Evolutionary conservation across 176 grass and related monocot genomes (phyloP), one percentile per base, ranked within the genome.

Genomic region (Aegilops speltoides): DNA sequence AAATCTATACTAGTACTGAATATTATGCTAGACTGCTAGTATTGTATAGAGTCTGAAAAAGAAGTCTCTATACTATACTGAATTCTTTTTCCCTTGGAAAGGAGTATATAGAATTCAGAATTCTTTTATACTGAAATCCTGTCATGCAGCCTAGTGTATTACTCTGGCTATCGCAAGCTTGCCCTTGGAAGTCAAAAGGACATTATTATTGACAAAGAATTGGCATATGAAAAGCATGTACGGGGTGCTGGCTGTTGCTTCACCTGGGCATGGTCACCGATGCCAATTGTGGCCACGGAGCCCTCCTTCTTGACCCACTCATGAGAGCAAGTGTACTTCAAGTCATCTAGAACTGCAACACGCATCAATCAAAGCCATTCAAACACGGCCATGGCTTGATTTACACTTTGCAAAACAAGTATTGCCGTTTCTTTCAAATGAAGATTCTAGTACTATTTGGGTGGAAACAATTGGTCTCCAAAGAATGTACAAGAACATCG

Each of bases 261-360:
- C 54, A 94, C 97, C 94, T 99, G 90, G 48, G 94, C 97, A 90
- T 98, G 97, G 80, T 96, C 92, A 28, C 94, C 91, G 73, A 99
- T 99, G 48, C 97, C 94, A 81, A 99, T 75, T 22, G 97, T 96
- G 38, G 87, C 92, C 66, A 96, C 87, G 64, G 83, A 81, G 75
- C 83, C 90, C 32, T 94, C 90, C 61, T 94, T 56, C 89, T 89
- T 93, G 22, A 93, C 86, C 93, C 90, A 93, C 74, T 93, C 90
- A 75, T 93, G 90, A 22, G 93, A 87, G 17, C 61, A 34, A 34
- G 79, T 87, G 86, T 93, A 91, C 75, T 93, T 91, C 43, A 93
- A 77, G 77, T 76, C 90, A 36, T 93, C 90, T 60, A 78, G 67
- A 82, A 95, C 90, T 95, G 85, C 81, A 84, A 16, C 14, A 65